Conservation (phyloP, 306 rosid genomes). For the Myrica gale region DNA sequence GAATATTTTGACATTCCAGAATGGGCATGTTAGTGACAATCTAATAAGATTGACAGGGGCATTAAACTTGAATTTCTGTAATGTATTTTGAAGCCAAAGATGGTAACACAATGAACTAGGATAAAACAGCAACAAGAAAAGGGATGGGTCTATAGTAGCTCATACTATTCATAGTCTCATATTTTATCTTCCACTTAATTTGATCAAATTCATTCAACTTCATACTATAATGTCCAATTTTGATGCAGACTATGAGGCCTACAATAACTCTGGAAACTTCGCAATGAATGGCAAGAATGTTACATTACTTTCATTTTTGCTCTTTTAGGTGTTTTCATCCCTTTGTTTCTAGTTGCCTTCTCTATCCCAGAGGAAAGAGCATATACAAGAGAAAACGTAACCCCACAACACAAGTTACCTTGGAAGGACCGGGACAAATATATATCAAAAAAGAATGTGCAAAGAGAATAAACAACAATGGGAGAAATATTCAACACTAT, state of each 20-base stretch:
- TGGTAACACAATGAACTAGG: not conserved
- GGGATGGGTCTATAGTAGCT: not conserved
- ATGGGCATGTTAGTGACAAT: not conserved
- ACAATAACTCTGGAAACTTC: not conserved
- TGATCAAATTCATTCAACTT: not conserved
- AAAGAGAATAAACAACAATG: not conserved
- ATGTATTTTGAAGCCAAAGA: not conserved
- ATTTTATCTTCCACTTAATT: no score
- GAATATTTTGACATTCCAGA: not conserved
- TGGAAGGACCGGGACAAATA: not conserved
- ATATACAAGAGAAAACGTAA: slow-evolving; percentile 2
- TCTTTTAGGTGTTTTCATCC: not conserved
- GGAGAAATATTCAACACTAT: not conserved
- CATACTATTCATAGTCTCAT: not conserved
- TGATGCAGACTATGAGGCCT: not conserved
- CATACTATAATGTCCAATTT: not conserved
- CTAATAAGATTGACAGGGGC: not conserved
- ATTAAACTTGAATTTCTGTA: not conserved
- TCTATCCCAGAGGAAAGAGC: not conserved
- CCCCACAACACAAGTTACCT: not conserved
- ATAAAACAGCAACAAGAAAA: not conserved
- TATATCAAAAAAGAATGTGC: not conserved
- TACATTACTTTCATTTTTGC: not conserved
- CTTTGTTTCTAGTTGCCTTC: not conserved
- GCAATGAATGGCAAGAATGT: not conserved